Evolutionary conservation across 768 basidiomycete genomes (phyloP).

Genomic region (Chlorophyllum brunneum): DNA sequence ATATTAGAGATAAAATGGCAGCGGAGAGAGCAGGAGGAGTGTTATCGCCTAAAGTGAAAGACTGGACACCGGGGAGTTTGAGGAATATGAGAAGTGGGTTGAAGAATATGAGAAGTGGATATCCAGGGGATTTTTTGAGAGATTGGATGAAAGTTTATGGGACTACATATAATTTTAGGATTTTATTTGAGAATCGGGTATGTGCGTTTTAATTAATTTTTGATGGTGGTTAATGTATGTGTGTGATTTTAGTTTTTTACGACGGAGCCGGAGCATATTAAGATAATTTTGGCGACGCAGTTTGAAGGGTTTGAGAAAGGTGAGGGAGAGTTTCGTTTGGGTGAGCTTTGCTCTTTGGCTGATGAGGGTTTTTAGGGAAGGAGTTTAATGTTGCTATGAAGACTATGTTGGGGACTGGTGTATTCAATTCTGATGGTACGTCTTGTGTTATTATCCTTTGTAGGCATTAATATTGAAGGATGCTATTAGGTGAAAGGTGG

Average conservation of each 20-base stretch:
- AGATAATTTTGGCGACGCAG: constrained; percentile 53
- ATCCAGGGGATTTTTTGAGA: constrained; percentile 46
- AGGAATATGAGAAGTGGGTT: constrained; percentile 35
- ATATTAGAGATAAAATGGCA: not conserved
- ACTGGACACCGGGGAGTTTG: constrained; percentile 36
- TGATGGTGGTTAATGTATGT: constrained; percentile 26
- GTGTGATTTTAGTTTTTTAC: constrained; percentile 46
- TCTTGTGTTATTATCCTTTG: not conserved
- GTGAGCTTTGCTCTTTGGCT: not conserved
- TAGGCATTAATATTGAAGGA: not conserved
- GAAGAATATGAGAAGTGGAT: constrained; percentile 38
- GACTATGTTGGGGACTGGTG: constrained; percentile 55
- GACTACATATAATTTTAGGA: constrained; percentile 37
- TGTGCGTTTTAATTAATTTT: not conserved
- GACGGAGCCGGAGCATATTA: constrained; percentile 50
- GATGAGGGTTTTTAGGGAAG: constrained; percentile 27
- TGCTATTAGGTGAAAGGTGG: constrained; percentile 25
- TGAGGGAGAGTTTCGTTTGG: constrained; percentile 11
- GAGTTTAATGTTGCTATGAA: constrained; percentile 38
- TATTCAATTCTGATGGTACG: constrained; percentile 34
- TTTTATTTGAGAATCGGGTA: constrained; percentile 17
- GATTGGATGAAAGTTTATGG: constrained; percentile 32
- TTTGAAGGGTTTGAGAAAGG: constrained; percentile 60
- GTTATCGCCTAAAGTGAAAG: constrained; percentile 35
- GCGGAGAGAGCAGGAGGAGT: constrained; percentile 11